Evolutionary conservation across 768 basidiomycete species (phyloP), one percentile per base, ranked within the genome.

Genomic region (Obba rivulosa): DNA sequence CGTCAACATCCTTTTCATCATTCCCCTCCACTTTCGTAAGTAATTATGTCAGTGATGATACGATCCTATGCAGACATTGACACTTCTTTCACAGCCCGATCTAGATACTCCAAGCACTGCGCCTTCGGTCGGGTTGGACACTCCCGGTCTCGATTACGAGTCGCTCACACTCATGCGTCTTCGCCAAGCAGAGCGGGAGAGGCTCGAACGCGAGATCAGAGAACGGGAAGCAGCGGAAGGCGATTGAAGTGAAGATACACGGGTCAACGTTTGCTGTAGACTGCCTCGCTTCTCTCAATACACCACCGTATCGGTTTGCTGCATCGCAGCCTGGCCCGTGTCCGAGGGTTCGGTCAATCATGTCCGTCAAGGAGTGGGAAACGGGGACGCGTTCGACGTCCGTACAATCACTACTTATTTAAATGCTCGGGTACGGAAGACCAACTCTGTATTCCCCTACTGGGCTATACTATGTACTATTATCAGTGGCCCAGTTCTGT

Each of bases 151-250:
- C 41, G 86, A 91, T 61, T 92, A 84, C 48, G 90, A 92, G 65
- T 79, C 83, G 2, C 59, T 91, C 50, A 92, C 87, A 1, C 71
- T 92, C 31, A 77, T 92, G 74, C 78, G 89, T 4, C 70, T 93
- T 61, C 74, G 89, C 31, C 86, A 92, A 59, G 87, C 89, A 0
- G 90, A 92, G 62, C 74, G 85, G 34, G 84, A 81, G 53, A 71
- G 84, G 38, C 61, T 93, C 21, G 90, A 92, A 62, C 72, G 78
- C 49, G 87, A 90, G 62, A 88, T 90, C 54, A 64, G 79, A 34
- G 85, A 87, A 59, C 75, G 78, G 45, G 87, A 90, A 55, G 80
- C 76, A 3, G 39, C 48, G 8, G 63, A 64, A 44, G 51, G 28
- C 20, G 46, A 21, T 8, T 53, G 46, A 57, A 16, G 8, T 22